phyloP scores from a whole-genome alignment of 2,329 filamentous ascomycete species.

The Microsporum ferrugineum region DNA sequence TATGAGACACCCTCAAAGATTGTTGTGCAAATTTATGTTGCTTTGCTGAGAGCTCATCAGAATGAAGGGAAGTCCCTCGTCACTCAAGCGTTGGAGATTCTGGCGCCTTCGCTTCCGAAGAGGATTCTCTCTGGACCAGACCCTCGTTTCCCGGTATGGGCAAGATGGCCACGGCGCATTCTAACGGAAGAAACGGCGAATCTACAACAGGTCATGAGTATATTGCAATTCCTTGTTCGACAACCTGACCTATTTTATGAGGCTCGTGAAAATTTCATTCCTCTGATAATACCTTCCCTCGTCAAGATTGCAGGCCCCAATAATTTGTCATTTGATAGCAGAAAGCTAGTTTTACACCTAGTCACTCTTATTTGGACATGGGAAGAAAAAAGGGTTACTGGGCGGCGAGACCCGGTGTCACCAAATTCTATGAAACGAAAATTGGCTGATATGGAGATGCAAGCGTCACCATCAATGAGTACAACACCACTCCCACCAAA shows the following conservation, averaged over 20 bases:
- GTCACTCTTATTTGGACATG: constrained; percentile 86
- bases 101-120: constrained; percentile 87
- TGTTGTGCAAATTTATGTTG: constrained; percentile 86
- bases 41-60: constrained; percentile 81
- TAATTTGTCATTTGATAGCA: constrained; percentile 71
- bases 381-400: constrained; percentile 70
- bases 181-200: constrained; percentile 91
- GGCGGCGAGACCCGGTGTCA: constrained; percentile 43
- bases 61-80: constrained; percentile 87
- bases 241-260: constrained; percentile 93
- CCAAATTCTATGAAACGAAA: constrained; percentile 65
- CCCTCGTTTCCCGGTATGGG: constrained; percentile 69
- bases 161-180: constrained; percentile 78
- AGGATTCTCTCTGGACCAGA: constrained; percentile 54
- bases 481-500: constrained; percentile 34
- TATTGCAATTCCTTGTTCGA: constrained; percentile 90
- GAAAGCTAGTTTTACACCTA: constrained; percentile 79
- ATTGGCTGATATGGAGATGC: constrained; percentile 55
- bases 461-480: constrained; percentile 39
- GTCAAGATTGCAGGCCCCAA: constrained; percentile 70
- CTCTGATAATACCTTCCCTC: constrained; percentile 77
- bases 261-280: constrained; percentile 78
- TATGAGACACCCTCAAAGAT: constrained; percentile 97
- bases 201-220: constrained; percentile 87
- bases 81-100: constrained; percentile 83